Evolutionary conservation across 371 early-diverging fungal genomes (phyloP), one percentile per base, ranked within the genome.

Genomic region (Blakeslea trispora): DNA sequence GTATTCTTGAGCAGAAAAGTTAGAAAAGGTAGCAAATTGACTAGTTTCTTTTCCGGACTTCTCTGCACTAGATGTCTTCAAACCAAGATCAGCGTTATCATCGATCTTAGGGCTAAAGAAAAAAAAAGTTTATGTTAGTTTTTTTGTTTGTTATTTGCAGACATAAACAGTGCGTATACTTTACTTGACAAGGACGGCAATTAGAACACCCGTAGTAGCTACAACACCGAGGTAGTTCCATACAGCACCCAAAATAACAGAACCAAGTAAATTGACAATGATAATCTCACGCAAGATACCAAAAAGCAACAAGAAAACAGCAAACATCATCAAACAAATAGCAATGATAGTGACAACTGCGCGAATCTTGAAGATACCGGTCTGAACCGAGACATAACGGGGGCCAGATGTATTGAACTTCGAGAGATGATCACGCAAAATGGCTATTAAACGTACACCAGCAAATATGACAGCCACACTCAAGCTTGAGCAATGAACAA

Each of bases 281-380:
- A 69, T 61, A 0, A 40, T 21, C 15, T 64, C 45, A 21, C 69
- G 57, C 13, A 69, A 42, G 18, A 69, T 58, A 21, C 69, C 69
- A 50, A 57, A 69, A 8, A 64, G 37, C 32, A 69, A 28, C 10
- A 69, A 51, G 8, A 65, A 64, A 19, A 55, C 31, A 3, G 69
- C 69, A 58, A 69, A 69, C 55, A 64, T 61, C 49, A 61, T 21
- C 18, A 69, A 50, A 49, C 65, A 64, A 14, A 59, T 45, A 14
- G 52, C 43, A 41, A 65, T 61, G 34, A 69, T 61, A 9, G 51
- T 34, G 55, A 69, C 64, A 6, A 69, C 65, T 17, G 59, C 40
- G 19, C 61, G 46, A n/a, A 69, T 69, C 44, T 77, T 77, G 42
- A 72, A 66, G 50, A 77, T 72, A 35, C 78, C 78, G 0, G 66